Percentiles rank a stretch among this genome's conserved stretches.
phyloP scores from a whole-genome alignment of 179 eudicot species.

The Actinidia arguta region DNA sequence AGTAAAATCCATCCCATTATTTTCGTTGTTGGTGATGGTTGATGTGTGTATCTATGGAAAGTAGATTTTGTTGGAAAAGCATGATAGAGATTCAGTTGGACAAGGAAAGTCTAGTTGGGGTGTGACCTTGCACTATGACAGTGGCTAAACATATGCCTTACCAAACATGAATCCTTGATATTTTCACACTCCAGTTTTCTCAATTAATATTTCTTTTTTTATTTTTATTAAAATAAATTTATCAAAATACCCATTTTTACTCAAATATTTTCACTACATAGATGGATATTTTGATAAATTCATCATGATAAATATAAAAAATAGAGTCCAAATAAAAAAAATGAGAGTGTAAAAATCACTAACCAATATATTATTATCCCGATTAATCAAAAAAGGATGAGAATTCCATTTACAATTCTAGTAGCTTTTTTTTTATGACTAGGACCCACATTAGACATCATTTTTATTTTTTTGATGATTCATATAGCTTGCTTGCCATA shows the following conservation, averaged over 20 bases:
- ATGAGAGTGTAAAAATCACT: too few species aligned
- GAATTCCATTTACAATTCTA: not conserved
- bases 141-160: not conserved
- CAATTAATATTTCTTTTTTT: not conserved
- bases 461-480: not conserved
- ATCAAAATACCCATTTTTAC: not conserved
- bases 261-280: not conserved
- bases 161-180: not conserved
- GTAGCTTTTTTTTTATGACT: not conserved
- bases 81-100: not conserved
- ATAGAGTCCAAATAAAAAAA: too few species aligned
- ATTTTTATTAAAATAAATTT: too few species aligned
- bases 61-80: not conserved
- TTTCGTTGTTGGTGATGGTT: not conserved
- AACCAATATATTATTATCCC: too few species aligned
- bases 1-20: not conserved
- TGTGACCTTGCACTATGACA: too few species aligned
- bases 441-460: not conserved
- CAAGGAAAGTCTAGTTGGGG: too few species aligned
- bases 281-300: not conserved
- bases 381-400: too few species aligned
- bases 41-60: not conserved
- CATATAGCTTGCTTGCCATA: not conserved
- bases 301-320: too few species aligned
- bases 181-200: not conserved